Conservation (phyloP, 768 basidiomycete genomes). For the Pleurotus sapidus region DNA sequence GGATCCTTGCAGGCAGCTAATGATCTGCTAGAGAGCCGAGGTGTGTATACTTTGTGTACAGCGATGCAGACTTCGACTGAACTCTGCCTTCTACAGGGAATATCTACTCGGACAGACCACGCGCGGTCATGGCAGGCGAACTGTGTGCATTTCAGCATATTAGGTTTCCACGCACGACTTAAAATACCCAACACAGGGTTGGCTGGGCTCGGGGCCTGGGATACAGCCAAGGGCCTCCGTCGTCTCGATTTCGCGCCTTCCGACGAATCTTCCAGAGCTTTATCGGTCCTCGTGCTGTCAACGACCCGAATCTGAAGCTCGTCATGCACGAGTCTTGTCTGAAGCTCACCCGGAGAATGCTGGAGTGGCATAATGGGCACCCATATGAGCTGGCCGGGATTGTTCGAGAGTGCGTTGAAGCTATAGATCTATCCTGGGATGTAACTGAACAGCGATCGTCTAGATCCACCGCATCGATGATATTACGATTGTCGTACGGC, state of each 20-base stretch:
- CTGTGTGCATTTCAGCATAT: not conserved
- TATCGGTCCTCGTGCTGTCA: conserved; percentile 1
- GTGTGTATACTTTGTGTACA: not conserved
- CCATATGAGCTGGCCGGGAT: not conserved
- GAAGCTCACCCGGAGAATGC: not conserved
- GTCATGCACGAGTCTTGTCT: not conserved
- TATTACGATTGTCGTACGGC: conserved; percentile 21
- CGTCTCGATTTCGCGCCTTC: conserved; percentile 1
- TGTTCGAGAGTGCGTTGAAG: not conserved
- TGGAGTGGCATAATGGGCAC: not conserved
- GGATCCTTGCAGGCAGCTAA: conserved; percentile 1
- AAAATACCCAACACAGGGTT: not conserved
- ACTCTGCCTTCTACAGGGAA: not conserved
- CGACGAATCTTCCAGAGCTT: conserved; percentile 2
- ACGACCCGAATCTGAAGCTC: not conserved
- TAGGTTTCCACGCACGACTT: not conserved
- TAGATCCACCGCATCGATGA: conserved; percentile 20
- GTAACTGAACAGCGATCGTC: not conserved
- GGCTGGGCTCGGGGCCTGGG: conserved; percentile 6
- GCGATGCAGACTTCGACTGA: not conserved
- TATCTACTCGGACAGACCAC: conserved; percentile 4
- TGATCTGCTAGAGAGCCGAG: not conserved
- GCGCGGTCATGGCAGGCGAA: conserved; percentile 4
- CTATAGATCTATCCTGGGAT: not conserved
- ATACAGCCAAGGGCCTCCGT: conserved; percentile 3